These are phyloP conservation scores for Arabidopsis lyrata DNA, from an alignment of 441 rosid species.

Conservation along the genomic window DNA sequence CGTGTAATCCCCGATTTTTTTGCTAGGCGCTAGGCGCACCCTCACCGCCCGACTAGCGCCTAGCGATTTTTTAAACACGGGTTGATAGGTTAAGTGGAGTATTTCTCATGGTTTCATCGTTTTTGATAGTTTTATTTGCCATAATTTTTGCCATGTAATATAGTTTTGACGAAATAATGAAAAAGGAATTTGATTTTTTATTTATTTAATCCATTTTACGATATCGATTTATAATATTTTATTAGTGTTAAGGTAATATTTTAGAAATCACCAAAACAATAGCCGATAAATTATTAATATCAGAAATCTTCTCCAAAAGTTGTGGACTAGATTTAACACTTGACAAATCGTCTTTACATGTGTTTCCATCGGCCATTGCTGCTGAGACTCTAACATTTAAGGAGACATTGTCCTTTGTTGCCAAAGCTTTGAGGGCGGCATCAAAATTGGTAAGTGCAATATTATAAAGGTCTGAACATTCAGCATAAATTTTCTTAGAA, in stretches of 20 bases:
- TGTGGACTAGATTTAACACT: conserved; percentile 4
- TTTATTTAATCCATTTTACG: too few relatives aligned
- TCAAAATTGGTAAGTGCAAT: background rate
- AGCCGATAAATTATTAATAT: background rate
- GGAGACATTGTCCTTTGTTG: background rate
- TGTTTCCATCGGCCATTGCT: background rate
- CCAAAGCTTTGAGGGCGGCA: conserved; percentile 15
- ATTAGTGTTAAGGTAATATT: background rate
- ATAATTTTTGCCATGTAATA: too few relatives aligned
- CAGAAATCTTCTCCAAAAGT: background rate
- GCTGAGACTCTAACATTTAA: background rate
- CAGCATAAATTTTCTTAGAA: background rate
- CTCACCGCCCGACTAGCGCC: too few relatives aligned
- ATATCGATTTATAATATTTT: background rate
- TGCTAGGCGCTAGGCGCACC: too few relatives aligned
- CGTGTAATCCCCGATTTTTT: too few relatives aligned
- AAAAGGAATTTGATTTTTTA: too few relatives aligned
- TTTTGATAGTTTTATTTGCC: too few relatives aligned
- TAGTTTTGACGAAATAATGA: too few relatives aligned
- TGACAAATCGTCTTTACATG: conserved; percentile 1
- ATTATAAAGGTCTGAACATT: background rate
- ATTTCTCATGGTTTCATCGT: too few relatives aligned
- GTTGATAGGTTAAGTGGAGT: too few relatives aligned
- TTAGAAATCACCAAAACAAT: conserved; percentile 32
- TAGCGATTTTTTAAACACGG: too few relatives aligned